phyloP scores from a whole-genome alignment of 2,329 filamentous ascomycete genomes.

The Myriosclerotinia curreyana region DNA sequence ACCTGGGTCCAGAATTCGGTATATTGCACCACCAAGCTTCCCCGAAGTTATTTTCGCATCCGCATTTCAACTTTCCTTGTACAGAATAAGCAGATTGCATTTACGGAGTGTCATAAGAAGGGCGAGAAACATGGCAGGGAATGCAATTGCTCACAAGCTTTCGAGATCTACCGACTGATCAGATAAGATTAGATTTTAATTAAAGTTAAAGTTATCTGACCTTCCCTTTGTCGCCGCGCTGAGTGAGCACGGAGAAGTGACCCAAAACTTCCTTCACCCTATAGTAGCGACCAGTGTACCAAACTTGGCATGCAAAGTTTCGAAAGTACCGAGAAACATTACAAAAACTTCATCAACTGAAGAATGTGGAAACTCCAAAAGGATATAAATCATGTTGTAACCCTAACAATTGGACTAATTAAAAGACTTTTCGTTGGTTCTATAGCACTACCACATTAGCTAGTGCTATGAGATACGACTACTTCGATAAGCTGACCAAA shows the following conservation, averaged over 20 bases:
- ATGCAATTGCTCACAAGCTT: neutral
- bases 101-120: neutral
- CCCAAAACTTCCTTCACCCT: neutral
- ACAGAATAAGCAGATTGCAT: neutral
- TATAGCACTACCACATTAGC: neutral
- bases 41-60: neutral
- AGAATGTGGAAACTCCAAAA: neutral
- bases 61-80: neutral
- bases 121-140: neutral
- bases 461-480: neutral
- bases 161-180: neutral
- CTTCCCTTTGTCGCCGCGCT: neutral
- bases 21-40: neutral
- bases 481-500: neutral
- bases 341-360: neutral
- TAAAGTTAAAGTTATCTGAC: neutral
- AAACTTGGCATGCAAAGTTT: neutral
- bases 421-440: neutral
- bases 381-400: neutral
- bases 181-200: slow-evolving; percentile 13
- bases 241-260: neutral
- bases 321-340: too few species aligned
- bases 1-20: accelerated
- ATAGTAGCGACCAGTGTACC: too few species aligned
- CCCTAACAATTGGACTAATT: neutral